Evolutionary conservation across 805 yeast genomes (phyloP).

Genomic region (Ogataea corticis): DNA sequence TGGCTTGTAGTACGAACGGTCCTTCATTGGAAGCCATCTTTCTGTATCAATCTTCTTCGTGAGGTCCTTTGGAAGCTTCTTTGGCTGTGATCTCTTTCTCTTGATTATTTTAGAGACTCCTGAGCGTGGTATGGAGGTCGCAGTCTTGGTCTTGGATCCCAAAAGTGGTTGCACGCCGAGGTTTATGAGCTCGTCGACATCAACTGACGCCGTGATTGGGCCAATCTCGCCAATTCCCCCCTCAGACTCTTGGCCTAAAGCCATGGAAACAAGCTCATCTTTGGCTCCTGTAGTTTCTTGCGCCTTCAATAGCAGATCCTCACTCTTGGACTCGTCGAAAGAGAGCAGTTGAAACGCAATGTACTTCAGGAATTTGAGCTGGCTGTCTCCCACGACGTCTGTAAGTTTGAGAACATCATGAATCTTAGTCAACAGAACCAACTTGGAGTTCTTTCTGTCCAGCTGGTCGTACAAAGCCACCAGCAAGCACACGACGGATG

Average conservation of each 20-base stretch:
- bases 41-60: slow-evolving; percentile 55
- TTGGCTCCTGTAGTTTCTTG: slow-evolving; percentile 14
- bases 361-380: slow-evolving; percentile 32
- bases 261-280: slow-evolving; percentile 23
- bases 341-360: slow-evolving; percentile 40
- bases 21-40: slow-evolving; percentile 90
- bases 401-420: slow-evolving; percentile 23
- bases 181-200: slow-evolving; percentile 32
- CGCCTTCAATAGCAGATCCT: slow-evolving; percentile 30
- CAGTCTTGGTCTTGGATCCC: slow-evolving; percentile 12
- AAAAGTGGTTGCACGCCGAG: slow-evolving; percentile 31
- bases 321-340: slow-evolving; percentile 34
- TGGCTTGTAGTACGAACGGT: slow-evolving; percentile 80
- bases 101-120: slow-evolving; percentile 21
- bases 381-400: slow-evolving; percentile 15
- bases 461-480: slow-evolving; percentile 49
- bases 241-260: slow-evolving; percentile 18
- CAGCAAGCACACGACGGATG: slow-evolving; percentile 53
- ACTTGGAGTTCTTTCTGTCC: slow-evolving; percentile 38
- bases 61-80: slow-evolving; percentile 28
- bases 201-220: slow-evolving; percentile 31
- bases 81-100: slow-evolving; percentile 30
- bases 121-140: slow-evolving; percentile 9
- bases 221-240: slow-evolving; percentile 24
- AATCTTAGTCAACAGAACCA: slow-evolving; percentile 34